Evolutionary conservation across 2,329 filamentous ascomycete species (phyloP), one percentile per base, ranked within the genome.

Genomic region (Scedosporium boydii): DNA sequence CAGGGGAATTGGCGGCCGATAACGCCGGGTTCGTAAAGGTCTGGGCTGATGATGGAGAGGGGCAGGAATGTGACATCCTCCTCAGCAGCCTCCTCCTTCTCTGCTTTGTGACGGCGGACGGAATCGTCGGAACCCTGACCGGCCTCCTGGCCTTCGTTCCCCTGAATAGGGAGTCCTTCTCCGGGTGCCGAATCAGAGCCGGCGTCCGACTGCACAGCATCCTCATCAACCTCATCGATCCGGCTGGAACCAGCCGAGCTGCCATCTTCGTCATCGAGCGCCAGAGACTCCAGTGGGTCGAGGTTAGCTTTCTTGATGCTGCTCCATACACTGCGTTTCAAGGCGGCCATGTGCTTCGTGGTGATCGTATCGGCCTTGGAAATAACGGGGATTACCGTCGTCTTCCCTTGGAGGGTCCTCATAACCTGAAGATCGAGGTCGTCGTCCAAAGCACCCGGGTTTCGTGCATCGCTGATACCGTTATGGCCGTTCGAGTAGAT

Each of bases 331-430:
- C 88, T 87, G 76, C 88, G 91, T 80, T 97, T 97, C 67, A 99
- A 83, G 69, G 91, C 87, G 56, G 85, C 81, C 95, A 98, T 98
- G 76, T 99, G 95, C 61, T 90, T 89, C 0, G 89, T 87, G n/a
- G 95, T 98, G 69, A 98, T 89, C 14, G 93, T 97, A 73, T 99
- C 95, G 46, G 95, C 93, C 77, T 99, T 99, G 72, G 92, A 90
- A 70, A 99, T 93, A 63, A 99, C 87, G 0, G 95, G 95, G 57
- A 99, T 91, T 64, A 98, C 91, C 0, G 91, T 96, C 0, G 95
- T 98, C 80, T 96, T 97, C 69, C 90, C 89, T 73, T 96, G 88
- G 29, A 99, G 83, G 16, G 89, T 89, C 58, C 90, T 89, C 69
- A 99, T 81, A 63, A 97, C 89, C 71, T 96, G 92, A 26, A 99